Conservation (phyloP, 2,329 filamentous ascomycete genomes). For the Phialophora verrucosa region DNA sequence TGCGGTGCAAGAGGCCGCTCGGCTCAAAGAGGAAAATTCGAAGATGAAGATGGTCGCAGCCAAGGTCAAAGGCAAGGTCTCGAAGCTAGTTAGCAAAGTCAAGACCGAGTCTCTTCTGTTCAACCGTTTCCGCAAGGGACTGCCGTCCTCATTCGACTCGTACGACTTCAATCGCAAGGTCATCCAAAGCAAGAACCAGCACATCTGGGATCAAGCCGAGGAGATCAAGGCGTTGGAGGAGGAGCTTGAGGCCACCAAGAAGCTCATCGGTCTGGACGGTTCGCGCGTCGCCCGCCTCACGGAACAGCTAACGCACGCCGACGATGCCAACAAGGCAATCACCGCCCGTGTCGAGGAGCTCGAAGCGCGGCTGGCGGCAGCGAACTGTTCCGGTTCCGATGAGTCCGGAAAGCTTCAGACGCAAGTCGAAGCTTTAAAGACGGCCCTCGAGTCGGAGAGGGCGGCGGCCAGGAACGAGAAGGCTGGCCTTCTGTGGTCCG, state of each 20-base stretch:
- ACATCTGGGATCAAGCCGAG: background rate
- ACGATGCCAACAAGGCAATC: no score
- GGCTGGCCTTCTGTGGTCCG: background rate
- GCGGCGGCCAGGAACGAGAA: background rate
- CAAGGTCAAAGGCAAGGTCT: background rate
- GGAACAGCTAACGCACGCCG: background rate
- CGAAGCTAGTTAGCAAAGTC: background rate
- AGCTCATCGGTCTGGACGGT: background rate
- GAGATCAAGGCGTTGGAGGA: background rate
- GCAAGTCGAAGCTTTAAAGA: background rate
- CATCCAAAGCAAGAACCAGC: background rate
- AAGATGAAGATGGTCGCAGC: background rate
- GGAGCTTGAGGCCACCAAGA: constrained; percentile 4
- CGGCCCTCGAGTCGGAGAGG: background rate
- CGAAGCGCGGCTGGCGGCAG: background rate
- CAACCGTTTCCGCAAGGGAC: no score
- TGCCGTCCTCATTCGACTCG: background rate
- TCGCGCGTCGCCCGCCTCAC: background rate
- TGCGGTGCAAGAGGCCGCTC: background rate
- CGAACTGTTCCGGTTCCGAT: background rate
- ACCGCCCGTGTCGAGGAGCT: background rate
- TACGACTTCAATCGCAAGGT: background rate
- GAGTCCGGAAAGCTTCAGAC: background rate
- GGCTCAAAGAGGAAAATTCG: background rate
- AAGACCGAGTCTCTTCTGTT: background rate